A percentile compares a stretch with the other conserved stretches of the same genome.
These are phyloP conservation scores for Cyberlindnera americana DNA, from an alignment of 805 yeast genomes.

Conservation along the genomic window DNA sequence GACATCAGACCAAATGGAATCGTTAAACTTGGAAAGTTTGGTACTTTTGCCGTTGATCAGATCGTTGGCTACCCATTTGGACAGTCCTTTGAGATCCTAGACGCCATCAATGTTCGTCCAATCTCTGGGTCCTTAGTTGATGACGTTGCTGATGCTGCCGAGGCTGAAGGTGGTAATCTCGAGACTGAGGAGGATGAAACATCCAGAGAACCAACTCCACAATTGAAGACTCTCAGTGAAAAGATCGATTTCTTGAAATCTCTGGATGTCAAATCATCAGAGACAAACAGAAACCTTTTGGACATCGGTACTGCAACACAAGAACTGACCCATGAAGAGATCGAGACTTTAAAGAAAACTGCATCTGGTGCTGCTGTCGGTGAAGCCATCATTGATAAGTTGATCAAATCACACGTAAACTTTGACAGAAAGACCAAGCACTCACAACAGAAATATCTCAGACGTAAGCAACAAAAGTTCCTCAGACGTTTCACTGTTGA, in stretches of 20 bases:
- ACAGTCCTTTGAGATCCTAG: constrained; percentile 80
- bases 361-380: constrained; percentile 62
- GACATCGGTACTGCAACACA: constrained; percentile 72
- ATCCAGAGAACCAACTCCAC: constrained; percentile 32
- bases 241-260: constrained; percentile 30
- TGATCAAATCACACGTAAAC: constrained; percentile 79
- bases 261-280: constrained; percentile 41
- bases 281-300: constrained; percentile 60
- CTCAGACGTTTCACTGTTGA: constrained; percentile 81
- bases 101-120: constrained; percentile 49
- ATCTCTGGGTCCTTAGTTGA: constrained; percentile 36
- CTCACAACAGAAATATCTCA: constrained; percentile 89
- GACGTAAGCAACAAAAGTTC: constrained; percentile 89
- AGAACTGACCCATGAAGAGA: constrained; percentile 70
- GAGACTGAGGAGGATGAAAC: constrained; percentile 31
- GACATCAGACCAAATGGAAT: constrained; percentile 56
- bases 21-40: constrained; percentile 86
- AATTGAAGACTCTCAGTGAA: constrained; percentile 24
- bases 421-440: constrained; percentile 85
- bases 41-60: constrained; percentile 70
- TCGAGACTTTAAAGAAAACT: constrained; percentile 73
- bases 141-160: constrained; percentile 28
- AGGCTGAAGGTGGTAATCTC: constrained; percentile 16
- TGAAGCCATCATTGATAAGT: constrained; percentile 72
- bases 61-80: constrained; percentile 83